Base-by-base conservation (phyloP, 169 alveolate genomes). In the Theileria luwenshuni region DNA sequence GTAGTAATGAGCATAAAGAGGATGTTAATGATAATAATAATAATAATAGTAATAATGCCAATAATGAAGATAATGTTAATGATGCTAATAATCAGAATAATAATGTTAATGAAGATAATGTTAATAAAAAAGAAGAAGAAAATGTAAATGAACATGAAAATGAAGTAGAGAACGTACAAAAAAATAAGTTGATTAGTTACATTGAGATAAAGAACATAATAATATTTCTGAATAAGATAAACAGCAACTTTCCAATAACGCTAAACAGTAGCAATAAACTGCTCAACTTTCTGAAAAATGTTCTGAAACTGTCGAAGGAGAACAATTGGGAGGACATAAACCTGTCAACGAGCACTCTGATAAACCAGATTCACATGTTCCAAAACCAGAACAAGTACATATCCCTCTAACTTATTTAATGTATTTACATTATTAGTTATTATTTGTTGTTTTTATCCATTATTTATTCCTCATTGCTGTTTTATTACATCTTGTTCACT, bases 281-380 rank as follows among this genome's bases (percentile, higher is more conserved):
- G 43, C 19, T 74, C 25, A 67, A 30, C 38, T 71, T 83, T 21
- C 63, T 81, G 49, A 27, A 65, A 21, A 48, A 48, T 19, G 83
- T 81, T 43, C 56, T 49, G 13, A 68, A 73, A 17, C 49, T 47
- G 47, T 83, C 84, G 5, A 65, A 81, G 60, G 25, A 42, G 32
- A 19, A 74, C 13, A 83, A 75, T 0, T 81, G 89, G 89, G 64
- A 81, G 62, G 89, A 81, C 30, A 80, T 81, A 0, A 52, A 28
- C 15, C 85, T 74, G 19, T 70, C 85, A 17, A 77, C 89, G n/a
- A 73, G 58, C 52, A 81, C 89, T 2, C 83, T 81, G 12, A 43
- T 72, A 32, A 81, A 81, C 51, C 62, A 75, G 41, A 60, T 70
- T 1, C 81, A 79, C 27, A 79, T 54, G 77, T 79, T 70, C 51